Base-by-base conservation (phyloP, 345 rosid species). In the Aethionema arabicum region DNA sequence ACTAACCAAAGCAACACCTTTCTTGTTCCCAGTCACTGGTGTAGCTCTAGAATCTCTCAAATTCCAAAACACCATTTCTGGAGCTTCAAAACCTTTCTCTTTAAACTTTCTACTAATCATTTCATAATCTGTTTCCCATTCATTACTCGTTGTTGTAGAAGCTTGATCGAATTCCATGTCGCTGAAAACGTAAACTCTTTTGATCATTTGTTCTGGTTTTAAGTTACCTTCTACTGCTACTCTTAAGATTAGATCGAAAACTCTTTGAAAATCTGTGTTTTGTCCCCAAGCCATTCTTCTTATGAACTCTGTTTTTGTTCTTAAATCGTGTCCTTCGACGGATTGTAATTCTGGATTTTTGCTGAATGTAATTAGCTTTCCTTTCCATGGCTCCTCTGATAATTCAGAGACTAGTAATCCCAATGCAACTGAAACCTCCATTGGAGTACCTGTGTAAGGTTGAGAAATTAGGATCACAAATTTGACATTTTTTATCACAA, bases 1-100 rank as follows among this genome's bases (percentile, higher is more conserved):
- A 66, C 84, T 78, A 16, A 85, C 88, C 56, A 83, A 70, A 0
- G 88, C 92, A 43, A 75, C 80, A 13, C 90, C 76, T 10, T 74
- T 69, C 60, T 82, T 66, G 0, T 8, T 47, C 8, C 45, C 81
- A 0, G 14, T 6, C 63, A 80, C 90, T 0, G 86, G 85, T 0
- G 83, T 82, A 0, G 85, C 66, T 8, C 9, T 69, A 0, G 85
- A 84, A 8, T 77, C 48, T 60, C 89, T 78, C 73, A 83, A 42
- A 58, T 84, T 84, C 95, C 91, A 86, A 36, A 84, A 86, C 75
- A 84, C 84, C 0, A 73, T 77, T 57, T 84, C 73, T 12, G 87
- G 91, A 7, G 83, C 62, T 0, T 83, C 78, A 31, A 81, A 84
- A 9, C 91, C 89, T 27, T 69, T 73, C 62, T 77, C 61, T 7